These are phyloP conservation scores for Lepiota venenata DNA, from an alignment of 768 basidiomycete genomes.

Conservation along the genomic window DNA sequence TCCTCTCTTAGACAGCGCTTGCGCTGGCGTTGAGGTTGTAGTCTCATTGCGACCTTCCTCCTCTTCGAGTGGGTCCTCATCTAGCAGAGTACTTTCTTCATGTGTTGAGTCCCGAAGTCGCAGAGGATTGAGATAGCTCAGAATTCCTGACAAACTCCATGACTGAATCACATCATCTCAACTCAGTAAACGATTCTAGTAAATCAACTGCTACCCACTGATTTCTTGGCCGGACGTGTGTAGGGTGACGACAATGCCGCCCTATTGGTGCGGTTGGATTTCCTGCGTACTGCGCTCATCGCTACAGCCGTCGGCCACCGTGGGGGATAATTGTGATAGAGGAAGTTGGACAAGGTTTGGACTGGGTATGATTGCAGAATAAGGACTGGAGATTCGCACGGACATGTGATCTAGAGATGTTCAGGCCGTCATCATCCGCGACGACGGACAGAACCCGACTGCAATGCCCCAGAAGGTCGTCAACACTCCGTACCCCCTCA, in stretches of 20 bases:
- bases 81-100: conserved; percentile 12
- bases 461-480: conserved; percentile 50
- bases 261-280: conserved; percentile 33
- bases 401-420: conserved; percentile 22
- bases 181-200: conserved; percentile 14
- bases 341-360: conserved; percentile 18
- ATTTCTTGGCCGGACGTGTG: conserved; percentile 33
- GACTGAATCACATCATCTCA: conserved; percentile 20
- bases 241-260: conserved; percentile 47
- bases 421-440: conserved; percentile 26
- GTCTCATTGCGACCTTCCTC: not conserved
- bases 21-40: conserved; percentile 1
- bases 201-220: conserved; percentile 11
- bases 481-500: conserved; percentile 78
- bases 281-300: conserved; percentile 57
- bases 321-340: conserved; percentile 15
- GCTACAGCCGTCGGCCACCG: conserved; percentile 11
- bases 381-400: conserved; percentile 24
- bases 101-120: conserved; percentile 26
- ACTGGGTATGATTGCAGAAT: conserved; percentile 13
- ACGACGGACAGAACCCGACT: conserved; percentile 17
- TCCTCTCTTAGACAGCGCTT: conserved; percentile 12
- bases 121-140: conserved; percentile 51
- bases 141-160: conserved; percentile 51
- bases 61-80: conserved; percentile 16